phyloP scores from a whole-genome alignment of 2,329 filamentous ascomycete genomes.

The Macrophomina phaseolina region DNA sequence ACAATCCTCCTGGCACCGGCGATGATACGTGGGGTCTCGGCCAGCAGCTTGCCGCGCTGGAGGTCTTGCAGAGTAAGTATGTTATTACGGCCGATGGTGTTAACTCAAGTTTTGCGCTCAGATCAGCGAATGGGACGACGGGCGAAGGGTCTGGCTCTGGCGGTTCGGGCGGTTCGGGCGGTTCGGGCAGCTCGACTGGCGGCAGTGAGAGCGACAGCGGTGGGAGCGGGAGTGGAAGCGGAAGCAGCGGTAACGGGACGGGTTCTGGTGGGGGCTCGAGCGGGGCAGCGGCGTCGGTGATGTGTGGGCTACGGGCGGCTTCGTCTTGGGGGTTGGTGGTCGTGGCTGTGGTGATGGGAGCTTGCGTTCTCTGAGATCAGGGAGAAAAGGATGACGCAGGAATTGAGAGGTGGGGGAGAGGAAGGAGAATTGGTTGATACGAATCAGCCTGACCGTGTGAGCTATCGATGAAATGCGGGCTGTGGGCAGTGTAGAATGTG shows the following conservation, averaged over 20 bases:
- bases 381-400: too few relatives aligned
- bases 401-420: too few relatives aligned
- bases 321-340: not conserved
- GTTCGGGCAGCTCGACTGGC: not conserved
- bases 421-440: too few relatives aligned
- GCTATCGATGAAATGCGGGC: too few relatives aligned
- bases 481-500: too few relatives aligned
- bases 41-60: constrained; percentile 65
- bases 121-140: not conserved
- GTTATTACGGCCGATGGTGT: not conserved
- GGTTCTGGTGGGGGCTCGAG: not conserved
- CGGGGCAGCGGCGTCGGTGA: not conserved
- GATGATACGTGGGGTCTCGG: constrained; percentile 60
- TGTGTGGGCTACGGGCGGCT: not conserved
- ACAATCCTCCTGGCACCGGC: constrained; percentile 45
- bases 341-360: too few relatives aligned
- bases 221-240: not conserved
- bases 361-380: too few relatives aligned
- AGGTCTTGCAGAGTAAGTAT: constrained; percentile 54
- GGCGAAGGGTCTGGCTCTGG: not conserved
- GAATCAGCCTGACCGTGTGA: too few relatives aligned
- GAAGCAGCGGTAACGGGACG: not conserved
- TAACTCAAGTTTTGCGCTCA: not conserved
- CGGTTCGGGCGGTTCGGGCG: too few relatives aligned
- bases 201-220: not conserved